Conservation (phyloP, 768 basidiomycete species). For the Phanerochaete carnosa region DNA sequence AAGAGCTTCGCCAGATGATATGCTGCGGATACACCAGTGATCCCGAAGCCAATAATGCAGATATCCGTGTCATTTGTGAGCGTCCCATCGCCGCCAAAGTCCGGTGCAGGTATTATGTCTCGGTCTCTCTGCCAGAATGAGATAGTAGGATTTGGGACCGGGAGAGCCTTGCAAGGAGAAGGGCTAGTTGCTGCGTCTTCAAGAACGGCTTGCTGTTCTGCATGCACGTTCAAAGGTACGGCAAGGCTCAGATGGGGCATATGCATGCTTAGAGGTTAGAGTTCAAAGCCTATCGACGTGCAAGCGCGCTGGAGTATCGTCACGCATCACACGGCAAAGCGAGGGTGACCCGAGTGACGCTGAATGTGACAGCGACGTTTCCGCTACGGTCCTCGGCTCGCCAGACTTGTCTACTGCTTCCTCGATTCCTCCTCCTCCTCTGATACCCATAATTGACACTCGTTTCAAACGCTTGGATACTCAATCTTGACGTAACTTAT, state of each 20-base stretch:
- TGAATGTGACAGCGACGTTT: neutral
- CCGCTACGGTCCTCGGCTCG: neutral
- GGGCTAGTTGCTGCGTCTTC: conserved; percentile 7
- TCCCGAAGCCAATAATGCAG: conserved; percentile 77
- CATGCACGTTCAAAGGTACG: conserved; percentile 16
- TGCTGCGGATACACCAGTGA: conserved; percentile 74
- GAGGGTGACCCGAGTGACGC: neutral
- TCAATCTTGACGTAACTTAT: neutral
- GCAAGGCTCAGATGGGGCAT: conserved; percentile 8
- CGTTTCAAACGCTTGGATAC: neutral
- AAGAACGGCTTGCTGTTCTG: conserved; percentile 16
- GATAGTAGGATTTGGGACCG: conserved; percentile 59
- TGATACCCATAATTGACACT: neutral
- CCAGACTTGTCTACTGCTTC: neutral
- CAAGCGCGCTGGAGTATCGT: neutral
- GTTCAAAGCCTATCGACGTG: neutral
- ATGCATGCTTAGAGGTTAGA: no score
- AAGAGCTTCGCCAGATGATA: conserved; percentile 58
- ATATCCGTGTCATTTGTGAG: conserved; percentile 62
- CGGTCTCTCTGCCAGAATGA: conserved; percentile 69
- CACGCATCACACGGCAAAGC: neutral
- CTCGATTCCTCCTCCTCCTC: neutral
- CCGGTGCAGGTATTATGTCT: conserved; percentile 62
- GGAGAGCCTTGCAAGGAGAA: conserved; percentile 33
- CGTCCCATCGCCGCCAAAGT: conserved; percentile 57